Base-by-base conservation (phyloP, 331 rosid genomes). In the Ulmus americana region DNA sequence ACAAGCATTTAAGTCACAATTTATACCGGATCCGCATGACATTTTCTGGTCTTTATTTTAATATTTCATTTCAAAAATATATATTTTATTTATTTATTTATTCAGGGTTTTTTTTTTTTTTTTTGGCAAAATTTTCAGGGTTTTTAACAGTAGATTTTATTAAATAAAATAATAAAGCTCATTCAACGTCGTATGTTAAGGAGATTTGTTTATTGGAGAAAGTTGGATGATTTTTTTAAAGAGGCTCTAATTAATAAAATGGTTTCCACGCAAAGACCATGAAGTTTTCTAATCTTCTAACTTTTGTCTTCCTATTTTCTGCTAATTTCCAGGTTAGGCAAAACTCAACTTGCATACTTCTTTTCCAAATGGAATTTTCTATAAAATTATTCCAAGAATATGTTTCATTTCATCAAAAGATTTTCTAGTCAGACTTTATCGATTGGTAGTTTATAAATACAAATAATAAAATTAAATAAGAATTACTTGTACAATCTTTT, bases 221-320 rank as follows among this genome's bases (percentile, higher is more conserved):
- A 10, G 6, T 28, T 38, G 10, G 0, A 59, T 39, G 10, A 39
- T 59, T 38, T 6, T 59, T 59, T 59, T 3, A 45, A 40, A 7
- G 6, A 39, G 12, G 41, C 28, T 59, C 18, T 16, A 10, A 10
- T 56, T 7, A 55, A 16, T 4, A 15, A 61, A 62, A 46, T 48
- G 57, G 38, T 10, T 28, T 63, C 64, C 68, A 47, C 57, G 7
- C 42, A 12, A 28, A 47, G 45, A 48, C 55, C 49, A 46, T 0
- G 13, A 38, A 22, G 18, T 45, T 61, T 63, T 48, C 22, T 8
- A 50, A 12, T 63, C 68, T 5, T 63, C 46, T 15, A 63, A 28
- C 69, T 7, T 1, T 49, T 56, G 70, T 50, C 54, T 13, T 62
- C 67, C 55, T 22, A 65, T 52, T 65, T 65, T 52, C 18, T 65